Evolutionary conservation across 768 basidiomycete species (phyloP).

Genomic region (Crucibulum laeve): DNA sequence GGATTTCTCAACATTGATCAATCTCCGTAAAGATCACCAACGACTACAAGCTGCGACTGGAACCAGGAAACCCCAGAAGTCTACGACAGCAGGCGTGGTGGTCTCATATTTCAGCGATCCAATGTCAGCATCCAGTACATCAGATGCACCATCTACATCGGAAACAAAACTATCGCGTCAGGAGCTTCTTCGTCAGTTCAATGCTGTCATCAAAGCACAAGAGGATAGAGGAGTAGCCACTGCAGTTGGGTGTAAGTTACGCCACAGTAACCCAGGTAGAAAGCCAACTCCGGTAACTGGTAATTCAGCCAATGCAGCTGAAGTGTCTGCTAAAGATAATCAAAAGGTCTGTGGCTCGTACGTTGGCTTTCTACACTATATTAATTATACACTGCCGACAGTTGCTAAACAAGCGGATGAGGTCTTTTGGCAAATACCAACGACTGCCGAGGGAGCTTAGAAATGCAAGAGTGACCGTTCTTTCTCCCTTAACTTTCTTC

Average conservation of each 20-base stretch:
- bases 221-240: background rate
- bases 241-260: background rate
- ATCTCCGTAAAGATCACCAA: too few relatives aligned
- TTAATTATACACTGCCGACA: background rate
- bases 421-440: background rate
- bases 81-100: too few relatives aligned
- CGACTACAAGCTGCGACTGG: too few relatives aligned
- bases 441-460: background rate
- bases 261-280: background rate
- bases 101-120: background rate
- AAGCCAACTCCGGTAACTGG: background rate
- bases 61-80: too few relatives aligned
- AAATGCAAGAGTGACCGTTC: background rate
- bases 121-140: background rate
- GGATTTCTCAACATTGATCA: too few relatives aligned
- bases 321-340: background rate
- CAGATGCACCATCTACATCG: background rate
- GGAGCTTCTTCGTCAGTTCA: background rate
- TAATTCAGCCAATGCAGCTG: slow-evolving; percentile 3
- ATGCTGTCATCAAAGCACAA: background rate
- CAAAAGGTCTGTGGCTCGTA: background rate
- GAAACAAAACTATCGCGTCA: background rate
- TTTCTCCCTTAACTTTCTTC: background rate
- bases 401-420: background rate
- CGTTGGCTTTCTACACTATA: background rate